Evolutionary conservation across 139 green algal species (phyloP).

Genomic region (Yamagishiella unicocca): DNA sequence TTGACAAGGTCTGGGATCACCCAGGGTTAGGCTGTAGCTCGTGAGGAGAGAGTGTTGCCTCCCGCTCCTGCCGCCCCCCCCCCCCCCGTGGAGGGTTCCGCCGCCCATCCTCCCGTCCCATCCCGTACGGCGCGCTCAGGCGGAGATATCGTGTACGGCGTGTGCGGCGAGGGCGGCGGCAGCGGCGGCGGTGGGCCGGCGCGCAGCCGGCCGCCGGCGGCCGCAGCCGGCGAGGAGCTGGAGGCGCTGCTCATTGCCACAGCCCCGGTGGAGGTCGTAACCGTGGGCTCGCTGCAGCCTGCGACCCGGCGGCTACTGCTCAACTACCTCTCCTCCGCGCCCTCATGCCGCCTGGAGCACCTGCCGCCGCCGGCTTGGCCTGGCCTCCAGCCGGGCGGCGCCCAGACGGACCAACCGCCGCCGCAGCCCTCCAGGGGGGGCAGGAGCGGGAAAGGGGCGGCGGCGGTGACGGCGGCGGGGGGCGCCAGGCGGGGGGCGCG

Average conservation of each 20-base stretch:
- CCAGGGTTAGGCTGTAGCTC: too few species aligned
- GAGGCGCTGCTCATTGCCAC: conserved; percentile 78
- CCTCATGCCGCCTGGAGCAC: conserved; percentile 30
- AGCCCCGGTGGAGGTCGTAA: conserved; percentile 81
- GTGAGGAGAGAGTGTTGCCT: too few species aligned
- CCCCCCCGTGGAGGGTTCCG: too few species aligned
- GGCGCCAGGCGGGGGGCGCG: background rate
- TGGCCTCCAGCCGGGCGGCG: too few species aligned
- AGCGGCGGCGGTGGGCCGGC: background rate
- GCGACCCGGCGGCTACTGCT: conserved; percentile 68
- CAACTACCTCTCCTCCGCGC: conserved; percentile 44
- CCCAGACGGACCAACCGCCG: background rate
- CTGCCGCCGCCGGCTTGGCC: background rate
- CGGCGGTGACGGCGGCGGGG: background rate
- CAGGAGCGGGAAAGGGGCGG: background rate
- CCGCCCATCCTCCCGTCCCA: too few species aligned
- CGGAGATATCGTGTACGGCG: conserved; percentile 27
- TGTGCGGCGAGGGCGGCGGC: background rate
- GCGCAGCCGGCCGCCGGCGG: background rate
- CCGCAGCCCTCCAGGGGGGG: background rate
- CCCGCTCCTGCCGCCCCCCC: too few species aligned
- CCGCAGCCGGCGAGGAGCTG: conserved; percentile 63
- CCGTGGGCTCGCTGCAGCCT: conserved; percentile 54
- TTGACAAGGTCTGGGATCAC: too few species aligned
- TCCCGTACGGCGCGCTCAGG: too few species aligned